These are phyloP conservation scores for Diutina mesorugosa DNA, from an alignment of 1,139 yeast species.

Conservation along the genomic window DNA sequence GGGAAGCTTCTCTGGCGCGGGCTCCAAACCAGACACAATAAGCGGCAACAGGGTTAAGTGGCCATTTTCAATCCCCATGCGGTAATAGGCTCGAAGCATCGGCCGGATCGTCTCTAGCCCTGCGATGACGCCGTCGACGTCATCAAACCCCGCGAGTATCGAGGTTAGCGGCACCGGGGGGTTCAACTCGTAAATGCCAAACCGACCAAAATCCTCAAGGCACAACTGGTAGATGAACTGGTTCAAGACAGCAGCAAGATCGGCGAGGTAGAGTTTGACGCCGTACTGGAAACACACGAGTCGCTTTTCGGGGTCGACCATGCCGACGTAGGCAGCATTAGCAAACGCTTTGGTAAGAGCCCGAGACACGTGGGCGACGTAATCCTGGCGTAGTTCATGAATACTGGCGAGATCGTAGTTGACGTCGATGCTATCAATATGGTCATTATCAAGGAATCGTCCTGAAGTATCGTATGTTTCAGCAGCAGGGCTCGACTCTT, in stretches of 20 bases:
- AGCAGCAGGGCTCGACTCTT: neutral
- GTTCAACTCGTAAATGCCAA: constrained; percentile 43
- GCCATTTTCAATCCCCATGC: constrained; percentile 15
- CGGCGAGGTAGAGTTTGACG: constrained; percentile 63
- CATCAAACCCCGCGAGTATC: constrained; percentile 15
- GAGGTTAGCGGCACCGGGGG: constrained; percentile 20
- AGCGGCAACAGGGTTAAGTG: constrained; percentile 48
- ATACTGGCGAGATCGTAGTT: constrained; percentile 48
- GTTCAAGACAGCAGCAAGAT: constrained; percentile 56
- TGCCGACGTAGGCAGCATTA: constrained; percentile 66
- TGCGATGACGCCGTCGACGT: constrained; percentile 11
- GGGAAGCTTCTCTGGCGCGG: constrained; percentile 54
- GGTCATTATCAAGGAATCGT: neutral
- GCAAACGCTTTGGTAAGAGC: constrained; percentile 56
- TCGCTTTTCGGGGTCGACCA: constrained; percentile 60
- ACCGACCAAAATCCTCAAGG: constrained; percentile 68
- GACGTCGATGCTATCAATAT: neutral
- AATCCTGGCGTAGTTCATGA: constrained; percentile 34
- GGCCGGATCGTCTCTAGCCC: constrained; percentile 39
- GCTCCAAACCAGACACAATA: constrained; percentile 48
- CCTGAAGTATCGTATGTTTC: neutral
- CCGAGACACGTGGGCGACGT: constrained; percentile 33
- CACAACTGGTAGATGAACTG: constrained; percentile 78
- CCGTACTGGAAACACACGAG: constrained; percentile 77
- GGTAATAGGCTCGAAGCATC: constrained; percentile 76